Evolutionary conservation across 2,329 filamentous ascomycete species (phyloP).

Genomic region (Xylaria sp.): DNA sequence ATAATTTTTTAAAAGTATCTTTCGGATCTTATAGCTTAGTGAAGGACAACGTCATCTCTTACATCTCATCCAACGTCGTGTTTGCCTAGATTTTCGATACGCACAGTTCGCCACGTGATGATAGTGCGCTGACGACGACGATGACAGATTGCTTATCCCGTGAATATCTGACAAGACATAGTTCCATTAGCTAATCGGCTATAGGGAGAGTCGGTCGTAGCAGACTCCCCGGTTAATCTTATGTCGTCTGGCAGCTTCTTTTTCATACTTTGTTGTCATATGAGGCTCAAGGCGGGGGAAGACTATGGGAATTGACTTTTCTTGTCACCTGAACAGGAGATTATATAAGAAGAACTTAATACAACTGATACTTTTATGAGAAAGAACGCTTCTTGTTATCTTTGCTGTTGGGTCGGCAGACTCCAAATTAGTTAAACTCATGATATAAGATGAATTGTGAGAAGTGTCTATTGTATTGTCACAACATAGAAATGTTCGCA

Average conservation of each 20-base stretch:
- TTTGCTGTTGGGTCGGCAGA: neutral
- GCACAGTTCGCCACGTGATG: neutral
- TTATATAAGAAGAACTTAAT: neutral
- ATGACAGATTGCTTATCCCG: neutral
- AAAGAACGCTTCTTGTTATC: neutral
- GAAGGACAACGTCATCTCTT: neutral
- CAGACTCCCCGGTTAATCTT: neutral
- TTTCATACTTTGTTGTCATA: neutral
- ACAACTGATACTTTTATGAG: neutral
- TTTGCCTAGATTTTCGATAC: too few species aligned
- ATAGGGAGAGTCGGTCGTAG: too few species aligned
- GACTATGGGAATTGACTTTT: too few species aligned
- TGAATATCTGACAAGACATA: neutral
- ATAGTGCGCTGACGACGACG: slow-evolving; percentile 12
- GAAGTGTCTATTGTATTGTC: too few species aligned
- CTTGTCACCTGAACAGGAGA: too few species aligned
- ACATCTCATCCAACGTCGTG: neutral
- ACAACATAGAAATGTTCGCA: neutral
- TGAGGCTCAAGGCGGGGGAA: neutral
- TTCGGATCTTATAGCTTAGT: neutral
- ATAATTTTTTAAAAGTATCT: neutral
- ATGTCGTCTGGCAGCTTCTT: neutral
- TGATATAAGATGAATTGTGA: neutral
- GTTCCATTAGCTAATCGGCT: too few species aligned
- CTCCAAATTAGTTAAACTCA: too few species aligned